phyloP scores from a whole-genome alignment of 768 basidiomycete genomes.

The Mycena crocata region DNA sequence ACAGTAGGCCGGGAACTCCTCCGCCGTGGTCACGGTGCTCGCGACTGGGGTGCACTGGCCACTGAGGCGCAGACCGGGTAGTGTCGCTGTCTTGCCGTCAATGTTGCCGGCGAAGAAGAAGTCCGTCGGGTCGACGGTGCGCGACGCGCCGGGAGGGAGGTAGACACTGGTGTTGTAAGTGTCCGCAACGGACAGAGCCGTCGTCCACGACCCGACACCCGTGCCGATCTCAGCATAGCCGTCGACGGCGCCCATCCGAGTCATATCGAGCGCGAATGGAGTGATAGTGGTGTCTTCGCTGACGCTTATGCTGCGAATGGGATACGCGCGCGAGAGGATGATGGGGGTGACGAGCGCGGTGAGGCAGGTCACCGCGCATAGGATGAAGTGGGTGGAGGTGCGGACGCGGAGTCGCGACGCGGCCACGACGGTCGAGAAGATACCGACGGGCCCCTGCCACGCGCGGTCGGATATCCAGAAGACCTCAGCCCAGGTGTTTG shows the following conservation, averaged over 20 bases:
- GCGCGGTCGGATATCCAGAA: conserved; percentile 37
- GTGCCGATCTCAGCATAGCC: conserved; percentile 31
- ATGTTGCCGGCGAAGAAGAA: conserved; percentile 34
- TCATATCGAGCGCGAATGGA: conserved; percentile 16
- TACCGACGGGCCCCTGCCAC: conserved; percentile 33
- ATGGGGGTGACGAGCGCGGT: conserved; percentile 34
- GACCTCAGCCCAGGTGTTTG: conserved; percentile 35
- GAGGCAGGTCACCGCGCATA: conserved; percentile 33
- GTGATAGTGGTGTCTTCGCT: conserved; percentile 13
- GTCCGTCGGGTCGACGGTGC: conserved; percentile 17
- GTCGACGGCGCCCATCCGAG: conserved; percentile 24
- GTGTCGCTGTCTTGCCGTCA: conserved; percentile 16
- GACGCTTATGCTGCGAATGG: conserved; percentile 27
- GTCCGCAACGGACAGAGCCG: conserved; percentile 22
- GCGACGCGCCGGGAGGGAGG: conserved; percentile 11
- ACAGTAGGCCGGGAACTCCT: conserved; percentile 15
- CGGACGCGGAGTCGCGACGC: conserved; percentile 23
- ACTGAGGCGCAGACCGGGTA: conserved; percentile 35
- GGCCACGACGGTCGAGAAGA: conserved; percentile 10
- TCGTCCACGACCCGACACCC: conserved; percentile 32
- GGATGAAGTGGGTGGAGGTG: conserved; percentile 28
- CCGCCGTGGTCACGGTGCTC: conserved; percentile 7
- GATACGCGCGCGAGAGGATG: conserved; percentile 32
- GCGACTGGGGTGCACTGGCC: conserved; percentile 28
- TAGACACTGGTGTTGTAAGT: conserved; percentile 32